Evolutionary conservation across 305 asterid genomes (phyloP), one percentile per base, ranked within the genome.

Genomic region (Fraxinus latifolia): DNA sequence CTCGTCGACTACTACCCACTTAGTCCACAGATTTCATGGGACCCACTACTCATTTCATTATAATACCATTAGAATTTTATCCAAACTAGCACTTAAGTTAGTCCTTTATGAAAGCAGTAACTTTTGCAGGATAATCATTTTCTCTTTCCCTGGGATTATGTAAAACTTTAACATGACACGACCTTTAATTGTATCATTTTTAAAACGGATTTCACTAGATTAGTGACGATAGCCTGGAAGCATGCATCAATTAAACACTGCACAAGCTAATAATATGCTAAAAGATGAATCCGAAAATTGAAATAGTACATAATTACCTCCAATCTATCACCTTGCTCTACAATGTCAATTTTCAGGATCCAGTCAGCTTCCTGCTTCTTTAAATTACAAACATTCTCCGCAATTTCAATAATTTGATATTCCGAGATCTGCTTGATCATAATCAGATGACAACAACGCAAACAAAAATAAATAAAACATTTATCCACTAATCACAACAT

Each of bases 361-460:
- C 99, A 96, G 87, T 94, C 99, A 86, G 98, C 98, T 90, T 96
- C 99, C 50, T 84, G 85, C 85, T 94, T 96, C 97, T 96, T 96
- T 91, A 94, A 83, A 90, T 96, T 94, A 85, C 99, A 96, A 7
- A 93, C 91, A 88, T 96, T 94, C 95, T 96, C 99, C 15, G 98
- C 90, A 39, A 96, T 92, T 82, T 96, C 98, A 55, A 96, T 96
- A 15, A 94, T 91, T 84, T 94, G 88, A 89, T 86, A 94, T 89
- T 94, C 98, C 5, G 96, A 90, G 78, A 96, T 76, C 99, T 96
- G 92, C 79, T 75, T 74, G 81, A 83, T 55, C 60, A 58, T 70
- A 83, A 80, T 19, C 77, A 47, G 44, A 5, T 17, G 25, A 8
- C 53, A 58, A 14, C 78, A 74, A 47, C 5, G 50, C 42, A 32